phyloP scores from a whole-genome alignment of 2,329 filamentous ascomycete species.

The Pestalotiopsis sp. region DNA sequence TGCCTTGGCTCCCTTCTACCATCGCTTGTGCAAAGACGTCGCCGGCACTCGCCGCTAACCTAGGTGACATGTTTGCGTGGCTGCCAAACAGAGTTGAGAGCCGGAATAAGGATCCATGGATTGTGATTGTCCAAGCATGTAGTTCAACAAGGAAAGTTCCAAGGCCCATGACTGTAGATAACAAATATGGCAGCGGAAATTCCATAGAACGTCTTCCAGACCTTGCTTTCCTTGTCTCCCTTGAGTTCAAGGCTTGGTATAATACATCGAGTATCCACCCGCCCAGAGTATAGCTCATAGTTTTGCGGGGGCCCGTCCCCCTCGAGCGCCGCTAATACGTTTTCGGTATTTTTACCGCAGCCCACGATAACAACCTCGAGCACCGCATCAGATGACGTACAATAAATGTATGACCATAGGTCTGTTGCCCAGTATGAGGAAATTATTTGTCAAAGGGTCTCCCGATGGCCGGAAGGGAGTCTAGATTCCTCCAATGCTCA shows the following conservation, averaged over 20 bases:
- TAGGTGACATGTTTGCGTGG: neutral
- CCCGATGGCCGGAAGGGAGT: no score
- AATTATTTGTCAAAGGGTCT: neutral
- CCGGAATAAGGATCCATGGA: no score
- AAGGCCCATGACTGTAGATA: no score
- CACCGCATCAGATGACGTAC: neutral
- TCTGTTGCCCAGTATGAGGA: no score
- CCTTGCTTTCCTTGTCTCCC: no score
- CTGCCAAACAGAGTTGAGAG: no score
- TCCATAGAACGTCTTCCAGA: no score
- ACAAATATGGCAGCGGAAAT: no score
- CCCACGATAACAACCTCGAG: neutral
- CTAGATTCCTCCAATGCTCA: neutral
- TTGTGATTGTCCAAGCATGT: no score
- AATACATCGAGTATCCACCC: neutral
- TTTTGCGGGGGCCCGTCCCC: neutral
- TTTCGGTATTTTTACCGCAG: neutral
- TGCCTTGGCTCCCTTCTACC: neutral
- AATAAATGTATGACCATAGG: neutral
- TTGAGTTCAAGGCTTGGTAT: neutral
- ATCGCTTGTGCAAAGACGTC: neutral
- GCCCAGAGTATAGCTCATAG: neutral
- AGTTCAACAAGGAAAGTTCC: no score
- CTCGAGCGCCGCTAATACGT: neutral
- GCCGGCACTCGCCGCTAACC: neutral